phyloP scores from a whole-genome alignment of 306 rosid genomes.

The Prinsepia uniflora region DNA sequence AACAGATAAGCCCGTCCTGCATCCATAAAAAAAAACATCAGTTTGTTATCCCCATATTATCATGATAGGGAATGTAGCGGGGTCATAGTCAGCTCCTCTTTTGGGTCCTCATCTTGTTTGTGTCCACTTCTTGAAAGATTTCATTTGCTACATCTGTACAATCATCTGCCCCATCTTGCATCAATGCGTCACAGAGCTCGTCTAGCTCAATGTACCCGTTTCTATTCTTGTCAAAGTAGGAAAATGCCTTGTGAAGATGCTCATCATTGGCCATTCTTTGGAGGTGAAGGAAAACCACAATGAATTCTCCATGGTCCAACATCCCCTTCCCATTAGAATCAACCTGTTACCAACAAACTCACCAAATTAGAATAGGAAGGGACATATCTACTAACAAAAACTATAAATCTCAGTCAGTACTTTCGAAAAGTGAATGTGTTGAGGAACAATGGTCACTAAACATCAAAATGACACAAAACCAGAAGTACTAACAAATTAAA shows the following conservation, averaged over 20 bases:
- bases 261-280: conserved; percentile 93
- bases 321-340: conserved; percentile 86
- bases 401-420: neutral
- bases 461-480: neutral
- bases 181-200: conserved; percentile 82
- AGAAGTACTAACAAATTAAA: neutral
- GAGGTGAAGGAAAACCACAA: conserved; percentile 82
- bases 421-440: too few species aligned
- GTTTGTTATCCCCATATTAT: conserved; percentile 16
- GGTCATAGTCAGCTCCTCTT: neutral
- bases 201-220: conserved; percentile 89
- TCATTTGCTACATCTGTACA: conserved; percentile 97
- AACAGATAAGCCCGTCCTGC: conserved; percentile 97
- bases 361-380: conserved; percentile 22
- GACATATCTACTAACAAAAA: conserved; percentile 17
- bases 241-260: conserved; percentile 93
- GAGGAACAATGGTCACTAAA: neutral
- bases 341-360: conserved; percentile 51
- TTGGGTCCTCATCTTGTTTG: conserved; percentile 69
- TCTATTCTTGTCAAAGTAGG: conserved; percentile 86
- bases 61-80: conserved; percentile 7
- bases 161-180: conserved; percentile 92
- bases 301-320: conserved; percentile 85
- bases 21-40: conserved; percentile 25
- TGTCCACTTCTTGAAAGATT: conserved; percentile 96